phyloP scores from a whole-genome alignment of 176 grass and related monocot species.

The Paspalum vaginatum region DNA sequence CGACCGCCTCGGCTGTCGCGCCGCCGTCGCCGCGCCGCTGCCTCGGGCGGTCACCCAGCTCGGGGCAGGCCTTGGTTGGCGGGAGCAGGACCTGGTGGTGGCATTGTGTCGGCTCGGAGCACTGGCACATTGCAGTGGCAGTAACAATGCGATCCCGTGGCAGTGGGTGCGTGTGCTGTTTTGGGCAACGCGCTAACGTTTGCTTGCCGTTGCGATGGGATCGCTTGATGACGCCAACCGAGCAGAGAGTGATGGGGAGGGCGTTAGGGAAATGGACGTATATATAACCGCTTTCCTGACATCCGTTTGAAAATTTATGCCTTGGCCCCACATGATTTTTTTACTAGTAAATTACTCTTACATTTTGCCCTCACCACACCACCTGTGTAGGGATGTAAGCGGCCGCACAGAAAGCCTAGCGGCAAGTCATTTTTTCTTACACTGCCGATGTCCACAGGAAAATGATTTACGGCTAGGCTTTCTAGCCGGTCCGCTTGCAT shows the following conservation, averaged over 20 bases:
- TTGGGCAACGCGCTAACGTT: conserved; percentile 11
- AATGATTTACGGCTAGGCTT: no score
- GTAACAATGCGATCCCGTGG: neutral
- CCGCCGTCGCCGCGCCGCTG: neutral
- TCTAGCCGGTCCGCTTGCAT: no score
- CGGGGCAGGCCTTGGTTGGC: conserved; percentile 34
- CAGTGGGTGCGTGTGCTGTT: neutral
- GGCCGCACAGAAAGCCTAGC: no score
- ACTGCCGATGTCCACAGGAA: no score
- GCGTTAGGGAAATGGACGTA: conserved; percentile 35
- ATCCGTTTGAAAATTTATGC: neutral
- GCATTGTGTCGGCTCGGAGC: conserved; percentile 43
- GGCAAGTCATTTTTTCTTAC: no score
- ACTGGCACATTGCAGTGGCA: conserved; percentile 45
- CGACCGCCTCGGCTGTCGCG: conserved; percentile 36
- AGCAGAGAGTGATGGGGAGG: conserved; percentile 15
- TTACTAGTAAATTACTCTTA: neutral
- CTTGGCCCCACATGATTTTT: neutral
- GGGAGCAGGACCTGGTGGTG: conserved; percentile 43
- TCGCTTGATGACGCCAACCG: neutral
- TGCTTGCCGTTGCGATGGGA: conserved; percentile 1
- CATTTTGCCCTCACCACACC: no score
- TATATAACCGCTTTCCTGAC: conserved; percentile 43
- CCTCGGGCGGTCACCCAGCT: conserved; percentile 35
- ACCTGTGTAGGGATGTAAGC: no score